Conservation (phyloP, 2,329 filamentous ascomycete species). For the Xylaria sp. region DNA sequence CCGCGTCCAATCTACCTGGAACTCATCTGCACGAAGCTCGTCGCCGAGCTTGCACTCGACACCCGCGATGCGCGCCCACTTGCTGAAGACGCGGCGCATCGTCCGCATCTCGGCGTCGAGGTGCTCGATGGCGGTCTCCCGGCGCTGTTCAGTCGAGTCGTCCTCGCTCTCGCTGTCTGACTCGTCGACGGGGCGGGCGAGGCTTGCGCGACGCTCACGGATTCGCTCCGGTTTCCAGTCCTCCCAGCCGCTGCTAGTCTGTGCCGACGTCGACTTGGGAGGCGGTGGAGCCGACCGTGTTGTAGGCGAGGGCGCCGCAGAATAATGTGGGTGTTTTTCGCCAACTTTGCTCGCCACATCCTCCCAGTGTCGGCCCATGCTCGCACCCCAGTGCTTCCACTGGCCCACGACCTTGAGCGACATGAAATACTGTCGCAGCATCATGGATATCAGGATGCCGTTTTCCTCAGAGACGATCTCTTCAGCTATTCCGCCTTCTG, state of each 20-base stretch:
- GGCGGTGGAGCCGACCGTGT: slow-evolving; percentile 5
- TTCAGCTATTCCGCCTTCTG: slow-evolving; percentile 76
- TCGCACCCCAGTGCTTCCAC: slow-evolving; percentile 74
- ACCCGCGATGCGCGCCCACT: slow-evolving; percentile 74
- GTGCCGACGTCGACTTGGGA: too few relatives aligned
- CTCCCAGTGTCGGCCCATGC: slow-evolving; percentile 69
- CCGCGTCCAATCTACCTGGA: slow-evolving; percentile 76
- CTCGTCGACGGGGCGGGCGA: slow-evolving; percentile 47
- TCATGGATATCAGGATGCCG: slow-evolving; percentile 82
- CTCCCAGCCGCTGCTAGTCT: slow-evolving; percentile 45
- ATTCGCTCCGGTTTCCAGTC: slow-evolving; percentile 46
- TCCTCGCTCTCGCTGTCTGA: slow-evolving; percentile 49
- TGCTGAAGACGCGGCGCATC: slow-evolving; percentile 70
- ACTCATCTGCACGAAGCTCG: slow-evolving; percentile 63
- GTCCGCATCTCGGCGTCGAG: slow-evolving; percentile 65
- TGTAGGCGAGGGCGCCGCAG: slow-evolving; percentile 24
- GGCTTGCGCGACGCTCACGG: slow-evolving; percentile 42
- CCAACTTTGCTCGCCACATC: slow-evolving; percentile 67
- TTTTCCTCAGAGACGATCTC: slow-evolving; percentile 86
- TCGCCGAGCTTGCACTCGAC: slow-evolving; percentile 61
- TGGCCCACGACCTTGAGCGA: slow-evolving; percentile 79
- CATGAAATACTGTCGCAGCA: slow-evolving; percentile 91
- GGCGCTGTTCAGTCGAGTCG: slow-evolving; percentile 35
- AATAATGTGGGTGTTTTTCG: slow-evolving; percentile 52
- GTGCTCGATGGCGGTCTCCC: slow-evolving; percentile 43